These are phyloP conservation scores for Byssochlamys sp. DNA, from an alignment of 2,329 filamentous ascomycete species.

Conservation along the genomic window DNA sequence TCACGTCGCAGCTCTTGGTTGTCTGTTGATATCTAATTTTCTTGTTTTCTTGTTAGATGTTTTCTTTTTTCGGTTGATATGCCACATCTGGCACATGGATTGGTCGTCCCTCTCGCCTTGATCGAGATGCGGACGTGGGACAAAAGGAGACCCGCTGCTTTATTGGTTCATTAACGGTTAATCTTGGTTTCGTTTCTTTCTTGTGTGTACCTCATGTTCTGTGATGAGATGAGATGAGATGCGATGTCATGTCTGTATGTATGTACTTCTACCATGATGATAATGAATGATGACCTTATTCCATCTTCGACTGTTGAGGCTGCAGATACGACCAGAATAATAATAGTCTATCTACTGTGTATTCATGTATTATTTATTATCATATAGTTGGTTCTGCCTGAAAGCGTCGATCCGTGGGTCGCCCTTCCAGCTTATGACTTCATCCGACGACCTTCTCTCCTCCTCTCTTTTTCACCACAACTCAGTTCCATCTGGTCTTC, in stretches of 20 bases:
- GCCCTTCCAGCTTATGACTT: not conserved
- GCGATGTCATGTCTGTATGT: slow-evolving; percentile 2
- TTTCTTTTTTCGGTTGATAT: slow-evolving; percentile 1
- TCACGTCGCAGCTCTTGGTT: not conserved
- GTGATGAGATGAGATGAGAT: slow-evolving; percentile 3
- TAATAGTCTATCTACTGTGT: too few species aligned
- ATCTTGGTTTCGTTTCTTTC: not conserved
- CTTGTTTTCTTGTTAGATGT: not conserved
- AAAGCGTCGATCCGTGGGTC: not conserved
- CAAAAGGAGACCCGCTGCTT: not conserved
- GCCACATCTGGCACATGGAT: not conserved
- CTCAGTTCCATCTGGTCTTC: not conserved
- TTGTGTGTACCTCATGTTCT: slow-evolving; percentile 1
- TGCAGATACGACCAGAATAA: too few species aligned
- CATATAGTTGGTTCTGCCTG: too few species aligned
- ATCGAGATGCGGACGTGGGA: not conserved
- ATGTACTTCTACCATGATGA: slow-evolving; percentile 8
- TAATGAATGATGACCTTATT: slow-evolving; percentile 6
- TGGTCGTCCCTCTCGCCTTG: not conserved
- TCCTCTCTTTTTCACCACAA: not conserved
- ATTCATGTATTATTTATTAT: too few species aligned
- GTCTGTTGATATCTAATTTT: not conserved
- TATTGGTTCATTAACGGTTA: slow-evolving; percentile 3
- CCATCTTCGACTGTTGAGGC: not conserved
- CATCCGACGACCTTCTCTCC: not conserved